Evolutionary conservation across 164 flowering plant genomes (phyloP).

Genomic region (Magnolia kwangsiensis): DNA sequence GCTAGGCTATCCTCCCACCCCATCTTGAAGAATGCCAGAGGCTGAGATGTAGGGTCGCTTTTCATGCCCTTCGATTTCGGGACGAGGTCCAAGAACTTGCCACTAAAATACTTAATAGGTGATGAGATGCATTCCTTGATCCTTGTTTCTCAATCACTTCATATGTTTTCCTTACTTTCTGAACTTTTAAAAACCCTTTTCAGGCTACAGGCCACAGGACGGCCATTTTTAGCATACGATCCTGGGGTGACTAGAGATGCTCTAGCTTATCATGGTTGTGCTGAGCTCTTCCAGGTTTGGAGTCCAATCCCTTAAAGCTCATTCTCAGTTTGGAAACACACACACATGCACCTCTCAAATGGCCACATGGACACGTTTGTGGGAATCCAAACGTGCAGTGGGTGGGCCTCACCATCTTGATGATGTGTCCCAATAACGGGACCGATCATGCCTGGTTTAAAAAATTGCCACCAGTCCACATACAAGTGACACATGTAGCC

Average conservation of each 20-base stretch:
- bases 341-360: too few species aligned
- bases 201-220: constrained; percentile 68
- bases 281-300: constrained; percentile 92
- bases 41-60: constrained; percentile 92
- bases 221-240: constrained; percentile 78
- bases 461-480: too few species aligned
- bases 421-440: too few species aligned
- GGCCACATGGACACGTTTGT: not conserved
- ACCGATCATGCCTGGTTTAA: too few species aligned
- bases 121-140: not conserved
- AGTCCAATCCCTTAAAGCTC: not conserved
- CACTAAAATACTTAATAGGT: constrained; percentile 65
- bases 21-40: constrained; percentile 81
- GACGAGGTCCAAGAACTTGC: constrained; percentile 86
- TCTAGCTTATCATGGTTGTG: constrained; percentile 87
- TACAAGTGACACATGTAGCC: too few species aligned
- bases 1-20: constrained; percentile 79
- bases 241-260: constrained; percentile 95
- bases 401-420: not conserved
- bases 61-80: constrained; percentile 83
- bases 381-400: too few species aligned
- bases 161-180: not conserved
- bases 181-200: not conserved
- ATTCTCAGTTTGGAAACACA: not conserved
- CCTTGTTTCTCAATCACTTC: not conserved